Percentiles rank a stretch among this genome's conserved stretches.
Conservation (phyloP, 148 eudicot genomes). For the Drosera capensis region DNA sequence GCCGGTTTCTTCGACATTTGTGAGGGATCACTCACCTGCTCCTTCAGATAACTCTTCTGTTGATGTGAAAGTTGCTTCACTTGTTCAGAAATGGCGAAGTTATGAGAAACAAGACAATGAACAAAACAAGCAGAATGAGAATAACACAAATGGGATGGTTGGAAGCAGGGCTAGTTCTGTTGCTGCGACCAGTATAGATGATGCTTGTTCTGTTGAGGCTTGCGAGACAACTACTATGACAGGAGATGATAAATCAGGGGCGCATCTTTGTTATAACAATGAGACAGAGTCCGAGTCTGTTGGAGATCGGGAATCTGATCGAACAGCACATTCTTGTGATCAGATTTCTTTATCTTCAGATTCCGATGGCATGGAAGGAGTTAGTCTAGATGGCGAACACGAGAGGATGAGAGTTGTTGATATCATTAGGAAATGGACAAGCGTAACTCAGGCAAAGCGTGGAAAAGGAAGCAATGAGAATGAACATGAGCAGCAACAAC, state of each 20-base stretch:
- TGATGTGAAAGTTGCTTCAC: slow-evolving; percentile 47
- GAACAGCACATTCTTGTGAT: background rate
- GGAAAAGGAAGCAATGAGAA: slow-evolving; percentile 1
- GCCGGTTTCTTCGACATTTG: background rate
- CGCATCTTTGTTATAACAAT: background rate
- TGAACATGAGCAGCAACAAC: slow-evolving; percentile 9
- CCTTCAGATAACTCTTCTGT: slow-evolving; percentile 9
- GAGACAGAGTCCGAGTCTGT: slow-evolving; percentile 12
- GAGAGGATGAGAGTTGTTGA: slow-evolving; percentile 51
- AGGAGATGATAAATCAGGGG: background rate
- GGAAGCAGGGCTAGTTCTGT: background rate
- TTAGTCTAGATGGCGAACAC: slow-evolving; percentile 10
- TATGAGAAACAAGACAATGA: background rate
- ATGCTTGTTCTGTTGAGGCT: background rate
- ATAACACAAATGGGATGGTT: background rate
- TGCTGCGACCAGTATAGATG: background rate
- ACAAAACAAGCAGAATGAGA: slow-evolving; percentile 1
- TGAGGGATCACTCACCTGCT: slow-evolving; percentile 11
- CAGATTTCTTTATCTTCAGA: background rate
- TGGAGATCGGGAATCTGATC: slow-evolving; percentile 17
- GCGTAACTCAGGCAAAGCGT: background rate
- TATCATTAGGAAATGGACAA: slow-evolving; percentile 31
- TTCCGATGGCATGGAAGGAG: background rate
- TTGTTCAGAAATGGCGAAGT: slow-evolving; percentile 50
- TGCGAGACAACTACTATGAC: background rate